Conservation (phyloP, 768 basidiomycete genomes). For the Pisolithus albus region DNA sequence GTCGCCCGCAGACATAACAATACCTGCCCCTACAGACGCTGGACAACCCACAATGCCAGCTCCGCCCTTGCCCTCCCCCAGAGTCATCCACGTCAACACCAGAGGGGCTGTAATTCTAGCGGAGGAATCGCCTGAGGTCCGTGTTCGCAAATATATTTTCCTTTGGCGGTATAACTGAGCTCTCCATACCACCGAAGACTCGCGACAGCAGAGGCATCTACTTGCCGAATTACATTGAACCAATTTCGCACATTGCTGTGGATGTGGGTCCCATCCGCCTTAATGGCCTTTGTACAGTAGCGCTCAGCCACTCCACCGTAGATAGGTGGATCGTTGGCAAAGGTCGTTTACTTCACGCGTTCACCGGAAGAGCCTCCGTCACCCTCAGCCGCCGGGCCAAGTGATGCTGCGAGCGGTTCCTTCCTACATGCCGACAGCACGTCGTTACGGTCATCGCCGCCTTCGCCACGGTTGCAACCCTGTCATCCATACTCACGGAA, state of each 20-base stretch:
- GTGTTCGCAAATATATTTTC: slow-evolving; percentile 16
- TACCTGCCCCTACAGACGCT: not conserved
- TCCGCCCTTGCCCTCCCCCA: slow-evolving; percentile 71
- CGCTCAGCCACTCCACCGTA: slow-evolving; percentile 25
- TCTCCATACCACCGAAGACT: slow-evolving; percentile 43
- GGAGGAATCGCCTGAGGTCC: slow-evolving; percentile 90
- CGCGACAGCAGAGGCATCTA: slow-evolving; percentile 95
- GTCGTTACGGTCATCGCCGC: slow-evolving; percentile 23
- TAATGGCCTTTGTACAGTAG: not conserved
- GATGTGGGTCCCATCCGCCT: slow-evolving; percentile 57
- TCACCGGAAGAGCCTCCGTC: slow-evolving; percentile 81
- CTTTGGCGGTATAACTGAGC: slow-evolving; percentile 7
- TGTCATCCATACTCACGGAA: slow-evolving; percentile 36
- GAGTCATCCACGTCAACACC: slow-evolving; percentile 91
- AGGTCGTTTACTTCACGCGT: slow-evolving; percentile 97
- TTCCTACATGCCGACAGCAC: slow-evolving; percentile 33
- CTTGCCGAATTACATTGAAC: slow-evolving; percentile 95
- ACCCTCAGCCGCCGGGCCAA: slow-evolving; percentile 58
- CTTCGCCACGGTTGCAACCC: slow-evolving; percentile 20
- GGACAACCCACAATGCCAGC: slow-evolving; percentile 31
- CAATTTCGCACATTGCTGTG: slow-evolving; percentile 94
- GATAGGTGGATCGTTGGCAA: slow-evolving; percentile 96
- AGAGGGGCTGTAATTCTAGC: slow-evolving; percentile 88
- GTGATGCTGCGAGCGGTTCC: slow-evolving; percentile 38
- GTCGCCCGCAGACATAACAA: not conserved